Conservation (phyloP, 352 stramenopile species). For the Pythium aphanidermatum region DNA sequence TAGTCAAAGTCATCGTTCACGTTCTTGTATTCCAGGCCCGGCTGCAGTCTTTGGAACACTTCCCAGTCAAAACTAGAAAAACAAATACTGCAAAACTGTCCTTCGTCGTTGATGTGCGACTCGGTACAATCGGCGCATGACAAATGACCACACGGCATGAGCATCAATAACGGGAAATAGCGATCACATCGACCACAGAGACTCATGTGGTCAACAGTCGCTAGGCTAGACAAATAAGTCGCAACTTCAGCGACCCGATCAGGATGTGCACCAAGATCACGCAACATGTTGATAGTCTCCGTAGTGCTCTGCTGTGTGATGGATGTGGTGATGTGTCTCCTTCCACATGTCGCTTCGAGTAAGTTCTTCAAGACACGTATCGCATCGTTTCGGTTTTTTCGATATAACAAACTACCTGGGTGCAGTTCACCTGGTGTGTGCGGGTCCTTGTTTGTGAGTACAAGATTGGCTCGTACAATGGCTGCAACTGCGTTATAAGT, state of each 20-base stretch:
- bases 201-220: constrained; percentile 32
- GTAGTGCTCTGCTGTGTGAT: constrained; percentile 34
- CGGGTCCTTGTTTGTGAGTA: constrained; percentile 72
- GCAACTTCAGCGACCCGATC: constrained; percentile 35
- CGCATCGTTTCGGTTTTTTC: constrained; percentile 54
- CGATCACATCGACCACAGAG: constrained; percentile 83
- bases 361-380: constrained; percentile 55
- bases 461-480: constrained; percentile 61
- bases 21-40: constrained; percentile 65
- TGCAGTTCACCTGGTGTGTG: constrained; percentile 49
- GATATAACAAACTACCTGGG: constrained; percentile 70
- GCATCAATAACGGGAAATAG: constrained; percentile 82
- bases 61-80: constrained; percentile 71
- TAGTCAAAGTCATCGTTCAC: constrained; percentile 26
- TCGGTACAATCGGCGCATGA: constrained; percentile 92
- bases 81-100: constrained; percentile 52
- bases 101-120: constrained; percentile 41
- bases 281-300: constrained; percentile 59
- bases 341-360: constrained; percentile 48
- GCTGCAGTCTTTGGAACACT: constrained; percentile 84
- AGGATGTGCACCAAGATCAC: constrained; percentile 26
- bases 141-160: constrained; percentile 90
- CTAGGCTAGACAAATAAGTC: constrained; percentile 49
- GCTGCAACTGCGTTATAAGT: constrained; percentile 67
- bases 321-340: constrained; percentile 32